Evolutionary conservation across 2,329 filamentous ascomycete species (phyloP), one percentile per base, ranked within the genome.

Genomic region (Rosellinia necatrix): DNA sequence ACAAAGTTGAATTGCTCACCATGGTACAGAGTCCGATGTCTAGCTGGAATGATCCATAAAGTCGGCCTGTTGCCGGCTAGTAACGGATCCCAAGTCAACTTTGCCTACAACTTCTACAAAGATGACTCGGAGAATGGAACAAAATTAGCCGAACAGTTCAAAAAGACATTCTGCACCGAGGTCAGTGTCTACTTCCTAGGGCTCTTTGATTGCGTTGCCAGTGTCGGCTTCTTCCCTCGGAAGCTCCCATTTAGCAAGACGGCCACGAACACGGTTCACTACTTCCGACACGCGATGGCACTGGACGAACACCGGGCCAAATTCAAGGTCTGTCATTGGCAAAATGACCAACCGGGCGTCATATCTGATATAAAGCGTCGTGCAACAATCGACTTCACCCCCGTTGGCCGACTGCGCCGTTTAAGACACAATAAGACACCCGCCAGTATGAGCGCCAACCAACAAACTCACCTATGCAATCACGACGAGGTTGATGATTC

Each of bases 101-200:
- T 60, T 37, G 58, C 58, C 29, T 60, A 60, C 35, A 27, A 58
- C 30, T 60, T 60, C 41, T 60, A 60, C 13, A 60, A 60, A 49
- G 50, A 60, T 8, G 54, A 52, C 30, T 58, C 58, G 6, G 42
- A 54, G 0, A 60, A 60, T 37, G 54, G 58, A 44, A 29, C 35
- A 25, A 50, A 58, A 21, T 50, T 60, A 4, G 54, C 58, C 15
- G 34, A 25, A 10, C 49, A 58, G 21, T 60, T 60, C 46, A 58
- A 60, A 42, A 58, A 51, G 2, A 60, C 58, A 12, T 60, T 60
- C 37, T 60, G 58, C 21, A 60, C 58, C 19, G 49, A 60, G 2
- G 58, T 60, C 8, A 34, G 27, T 17, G 58, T 60, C 19, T 60
- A 60, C 42, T 60, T 60, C 35, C 10, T 60, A 2, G 58, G 58